Percentiles rank a stretch among this genome's conserved stretches.
Evolutionary conservation across 495 filamentous ascomycete species (phyloP).

Genomic region (Aspergillus coremiiformis): DNA sequence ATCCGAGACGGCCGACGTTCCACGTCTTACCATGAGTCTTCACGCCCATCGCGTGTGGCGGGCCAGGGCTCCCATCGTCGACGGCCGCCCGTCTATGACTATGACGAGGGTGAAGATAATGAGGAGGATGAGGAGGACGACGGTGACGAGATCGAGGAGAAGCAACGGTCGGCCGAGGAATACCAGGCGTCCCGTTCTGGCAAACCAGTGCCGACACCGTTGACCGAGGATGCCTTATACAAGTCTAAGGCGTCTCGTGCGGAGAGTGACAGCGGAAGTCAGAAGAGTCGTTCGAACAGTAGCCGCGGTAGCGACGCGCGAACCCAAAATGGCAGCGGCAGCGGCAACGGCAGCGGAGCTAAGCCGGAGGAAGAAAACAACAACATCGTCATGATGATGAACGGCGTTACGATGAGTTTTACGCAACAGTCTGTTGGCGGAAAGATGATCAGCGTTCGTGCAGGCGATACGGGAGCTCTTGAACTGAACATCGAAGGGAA

Average conservation of each 20-base stretch:
- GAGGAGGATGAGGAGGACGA: constrained; percentile 19
- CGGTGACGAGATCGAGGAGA: constrained; percentile 23
- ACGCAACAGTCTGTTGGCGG: constrained; percentile 30
- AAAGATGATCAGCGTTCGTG: constrained; percentile 37
- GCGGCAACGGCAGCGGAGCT: constrained; percentile 26
- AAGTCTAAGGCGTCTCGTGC: constrained; percentile 25
- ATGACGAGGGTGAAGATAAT: constrained; percentile 15
- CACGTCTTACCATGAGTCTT: constrained; percentile 27
- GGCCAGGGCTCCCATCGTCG: constrained; percentile 32
- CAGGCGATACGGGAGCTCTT: constrained; percentile 31
- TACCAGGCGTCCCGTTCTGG: constrained; percentile 34
- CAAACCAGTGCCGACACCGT: constrained; percentile 21
- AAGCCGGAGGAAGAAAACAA: constrained; percentile 33
- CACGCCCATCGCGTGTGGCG: constrained; percentile 24
- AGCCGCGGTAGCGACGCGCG: constrained; percentile 36
- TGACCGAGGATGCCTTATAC: constrained; percentile 31
- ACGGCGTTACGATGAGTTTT: constrained; percentile 39
- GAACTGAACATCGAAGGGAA: constrained; percentile 35
- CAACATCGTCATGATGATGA: constrained; percentile 37
- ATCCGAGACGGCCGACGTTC: constrained; percentile 23
- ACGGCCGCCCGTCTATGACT: constrained; percentile 26
- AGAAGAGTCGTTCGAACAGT: constrained; percentile 40
- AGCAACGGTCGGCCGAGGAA: constrained; percentile 29
- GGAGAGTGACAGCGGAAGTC: constrained; percentile 39
- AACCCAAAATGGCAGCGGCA: constrained; percentile 26